phyloP scores from a whole-genome alignment of 768 basidiomycete genomes.

The Mycena latifolia region DNA sequence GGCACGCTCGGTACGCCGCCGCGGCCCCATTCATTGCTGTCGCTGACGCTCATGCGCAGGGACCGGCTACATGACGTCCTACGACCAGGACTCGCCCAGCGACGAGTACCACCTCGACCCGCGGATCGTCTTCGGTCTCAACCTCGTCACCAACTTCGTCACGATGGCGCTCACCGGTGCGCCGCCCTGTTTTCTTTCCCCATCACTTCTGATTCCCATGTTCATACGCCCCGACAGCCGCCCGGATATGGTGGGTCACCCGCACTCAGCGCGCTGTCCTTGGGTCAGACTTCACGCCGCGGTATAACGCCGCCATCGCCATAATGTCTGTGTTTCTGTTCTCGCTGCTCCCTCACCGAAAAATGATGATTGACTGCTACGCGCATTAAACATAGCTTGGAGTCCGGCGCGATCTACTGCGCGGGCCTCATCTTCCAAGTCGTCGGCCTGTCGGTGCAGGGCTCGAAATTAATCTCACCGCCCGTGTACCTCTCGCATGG shows the following conservation, averaged over 20 bases:
- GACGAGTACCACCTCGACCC: conserved; percentile 15
- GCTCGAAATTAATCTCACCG: neutral
- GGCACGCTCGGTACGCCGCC: conserved; percentile 19
- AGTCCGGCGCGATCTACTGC: conserved; percentile 32
- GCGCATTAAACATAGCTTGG: conserved; percentile 15
- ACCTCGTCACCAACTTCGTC: conserved; percentile 19
- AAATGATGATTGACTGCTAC: too few relatives aligned
- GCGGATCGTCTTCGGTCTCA: conserved; percentile 25
- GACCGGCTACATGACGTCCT: conserved; percentile 28
- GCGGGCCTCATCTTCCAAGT: conserved; percentile 24
- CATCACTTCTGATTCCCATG: neutral
- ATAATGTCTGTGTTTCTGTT: conserved; percentile 15
- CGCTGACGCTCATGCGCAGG: neutral
- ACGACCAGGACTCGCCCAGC: conserved; percentile 23
- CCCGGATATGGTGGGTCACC: conserved; percentile 28
- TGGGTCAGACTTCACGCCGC: neutral
- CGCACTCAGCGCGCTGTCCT: conserved; percentile 12
- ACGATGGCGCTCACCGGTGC: conserved; percentile 26
- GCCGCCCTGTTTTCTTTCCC: neutral
- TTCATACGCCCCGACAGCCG: too few relatives aligned
- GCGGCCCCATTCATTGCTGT: neutral
- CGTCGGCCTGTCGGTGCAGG: conserved; percentile 11
- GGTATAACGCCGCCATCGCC: conserved; percentile 24
- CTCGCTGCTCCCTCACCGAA: too few relatives aligned
- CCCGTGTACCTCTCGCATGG: conserved; percentile 25